Evolutionary conservation across 768 basidiomycete genomes (phyloP).

Genomic region (Mycena alexandri): DNA sequence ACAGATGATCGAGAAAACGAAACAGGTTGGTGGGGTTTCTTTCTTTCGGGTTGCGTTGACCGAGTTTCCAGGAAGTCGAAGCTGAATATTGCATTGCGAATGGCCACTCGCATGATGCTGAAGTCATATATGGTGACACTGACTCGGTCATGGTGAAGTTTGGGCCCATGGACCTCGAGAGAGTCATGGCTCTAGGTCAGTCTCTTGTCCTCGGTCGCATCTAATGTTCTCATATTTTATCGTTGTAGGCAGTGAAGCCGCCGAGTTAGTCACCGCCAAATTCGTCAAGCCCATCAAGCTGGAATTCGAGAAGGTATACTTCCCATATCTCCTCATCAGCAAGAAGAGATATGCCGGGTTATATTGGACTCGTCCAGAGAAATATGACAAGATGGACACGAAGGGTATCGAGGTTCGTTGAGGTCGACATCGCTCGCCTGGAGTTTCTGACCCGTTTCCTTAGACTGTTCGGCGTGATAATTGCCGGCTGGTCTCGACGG

Average conservation of each 20-base stretch:
- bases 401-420: slow-evolving; percentile 94
- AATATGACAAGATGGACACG: slow-evolving; percentile 99
- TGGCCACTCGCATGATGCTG: slow-evolving; percentile 87
- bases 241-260: slow-evolving; percentile 86
- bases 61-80: slow-evolving; percentile 80
- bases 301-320: slow-evolving; percentile 99
- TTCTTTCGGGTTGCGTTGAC: background rate
- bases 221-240: slow-evolving; percentile 3
- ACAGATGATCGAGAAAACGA: slow-evolving; percentile 99
- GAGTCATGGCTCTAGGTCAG: slow-evolving; percentile 92
- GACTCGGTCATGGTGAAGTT: slow-evolving; percentile 99
- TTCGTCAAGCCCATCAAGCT: slow-evolving; percentile 98
- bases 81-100: slow-evolving; percentile 87
- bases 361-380: slow-evolving; percentile 96
- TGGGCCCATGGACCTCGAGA: slow-evolving; percentile 86
- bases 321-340: slow-evolving; percentile 96
- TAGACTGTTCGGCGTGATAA: slow-evolving; percentile 99
- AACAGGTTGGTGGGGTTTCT: slow-evolving; percentile 65
- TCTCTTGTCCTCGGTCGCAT: slow-evolving; percentile 4
- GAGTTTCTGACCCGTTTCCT: slow-evolving; percentile 2
- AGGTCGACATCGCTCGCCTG: background rate
- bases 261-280: slow-evolving; percentile 88
- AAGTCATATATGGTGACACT: slow-evolving; percentile 98
- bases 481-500: slow-evolving; percentile 97
- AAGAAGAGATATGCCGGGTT: slow-evolving; percentile 99